phyloP scores from a whole-genome alignment of 2,329 filamentous ascomycete species.

The Neonectria magnoliae region DNA sequence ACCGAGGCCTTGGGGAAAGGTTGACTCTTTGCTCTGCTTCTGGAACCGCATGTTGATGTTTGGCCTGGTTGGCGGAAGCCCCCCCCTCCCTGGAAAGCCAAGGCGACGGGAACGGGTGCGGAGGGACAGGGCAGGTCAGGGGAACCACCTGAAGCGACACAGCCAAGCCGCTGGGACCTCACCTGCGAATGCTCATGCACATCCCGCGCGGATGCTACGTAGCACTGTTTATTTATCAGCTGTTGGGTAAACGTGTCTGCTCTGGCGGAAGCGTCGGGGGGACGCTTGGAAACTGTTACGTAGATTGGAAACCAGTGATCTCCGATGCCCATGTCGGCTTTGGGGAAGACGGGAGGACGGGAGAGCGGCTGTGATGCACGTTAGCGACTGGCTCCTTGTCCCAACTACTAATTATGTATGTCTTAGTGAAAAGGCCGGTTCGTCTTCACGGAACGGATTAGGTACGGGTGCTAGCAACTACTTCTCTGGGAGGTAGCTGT shows the following conservation, averaged over 20 bases:
- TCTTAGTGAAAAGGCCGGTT: background rate
- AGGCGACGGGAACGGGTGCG: background rate
- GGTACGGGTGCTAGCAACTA: background rate
- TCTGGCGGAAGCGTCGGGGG: background rate
- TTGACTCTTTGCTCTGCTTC: conserved; percentile 3
- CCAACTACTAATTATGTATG: background rate
- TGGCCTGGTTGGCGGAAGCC: background rate
- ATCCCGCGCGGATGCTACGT: background rate
- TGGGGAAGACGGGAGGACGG: background rate
- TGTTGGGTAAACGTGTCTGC: background rate
- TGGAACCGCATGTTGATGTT: conserved; percentile 3
- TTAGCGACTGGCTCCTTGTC: background rate
- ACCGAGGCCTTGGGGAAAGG: conserved; percentile 16
- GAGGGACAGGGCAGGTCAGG: too few species aligned
- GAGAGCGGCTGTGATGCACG: conserved; percentile 4
- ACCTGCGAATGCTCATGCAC: background rate
- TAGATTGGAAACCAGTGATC: background rate
- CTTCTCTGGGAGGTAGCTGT: background rate
- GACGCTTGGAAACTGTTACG: background rate
- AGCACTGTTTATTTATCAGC: background rate
- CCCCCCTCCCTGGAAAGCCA: background rate
- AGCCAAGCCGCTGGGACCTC: background rate
- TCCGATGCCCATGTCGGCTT: background rate
- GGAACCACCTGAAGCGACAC: too few species aligned
- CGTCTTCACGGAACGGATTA: background rate